phyloP scores from a whole-genome alignment of 148 eudicot genomes.

The Linanthus parryae region DNA sequence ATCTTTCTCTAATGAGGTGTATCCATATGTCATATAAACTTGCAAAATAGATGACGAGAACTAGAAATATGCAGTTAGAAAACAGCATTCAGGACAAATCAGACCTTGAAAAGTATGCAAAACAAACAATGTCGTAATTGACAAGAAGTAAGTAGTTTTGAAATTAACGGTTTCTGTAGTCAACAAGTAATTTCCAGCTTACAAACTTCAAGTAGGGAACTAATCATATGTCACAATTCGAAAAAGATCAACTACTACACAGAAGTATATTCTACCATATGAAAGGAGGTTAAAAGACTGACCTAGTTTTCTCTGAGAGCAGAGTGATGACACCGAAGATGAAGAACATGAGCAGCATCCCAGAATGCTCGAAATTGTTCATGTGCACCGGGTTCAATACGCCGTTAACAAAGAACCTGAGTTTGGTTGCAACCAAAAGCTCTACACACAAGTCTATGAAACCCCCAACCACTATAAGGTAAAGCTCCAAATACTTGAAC shows the following conservation, averaged over 20 bases:
- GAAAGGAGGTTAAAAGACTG: conserved; percentile 12
- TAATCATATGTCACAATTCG: background rate
- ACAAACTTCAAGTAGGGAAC: background rate
- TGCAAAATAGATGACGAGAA: no score
- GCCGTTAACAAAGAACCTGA: conserved; percentile 69
- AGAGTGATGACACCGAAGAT: conserved; percentile 61
- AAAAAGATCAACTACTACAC: background rate
- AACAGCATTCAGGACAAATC: no score
- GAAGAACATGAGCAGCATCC: conserved; percentile 98
- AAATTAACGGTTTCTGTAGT: no score
- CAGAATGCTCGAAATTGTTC: conserved; percentile 93
- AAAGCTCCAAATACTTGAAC: conserved; percentile 84
- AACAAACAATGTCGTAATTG: no score
- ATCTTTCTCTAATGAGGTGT: no score
- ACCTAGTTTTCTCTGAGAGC: conserved; percentile 79
- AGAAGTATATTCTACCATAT: background rate
- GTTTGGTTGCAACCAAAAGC: conserved; percentile 80
- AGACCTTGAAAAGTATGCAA: no score
- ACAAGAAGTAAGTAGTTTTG: no score
- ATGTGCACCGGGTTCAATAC: conserved; percentile 65
- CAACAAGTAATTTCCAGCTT: no score
- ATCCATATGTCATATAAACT: no score
- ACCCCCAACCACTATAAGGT: conserved; percentile 62
- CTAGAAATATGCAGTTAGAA: no score
- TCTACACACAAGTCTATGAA: conserved; percentile 91